A percentile compares a stretch with the other conserved stretches of the same genome.
These are phyloP conservation scores for Hyphopichia fennica DNA, from an alignment of 1,139 yeast genomes.

Conservation along the genomic window DNA sequence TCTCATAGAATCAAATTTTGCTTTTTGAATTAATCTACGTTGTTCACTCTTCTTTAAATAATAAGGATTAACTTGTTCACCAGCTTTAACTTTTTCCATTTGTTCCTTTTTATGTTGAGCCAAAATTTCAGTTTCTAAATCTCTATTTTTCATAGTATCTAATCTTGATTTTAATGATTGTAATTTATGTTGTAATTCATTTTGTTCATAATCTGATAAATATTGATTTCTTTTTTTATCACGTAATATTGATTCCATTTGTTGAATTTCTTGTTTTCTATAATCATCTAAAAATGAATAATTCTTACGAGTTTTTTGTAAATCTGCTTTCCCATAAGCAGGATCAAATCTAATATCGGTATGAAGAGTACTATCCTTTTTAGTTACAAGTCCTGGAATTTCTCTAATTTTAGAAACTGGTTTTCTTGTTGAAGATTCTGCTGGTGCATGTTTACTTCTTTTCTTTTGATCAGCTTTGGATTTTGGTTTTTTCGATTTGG, in stretches of 20 bases:
- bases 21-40: constrained; percentile 81
- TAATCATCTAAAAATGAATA: constrained; percentile 87
- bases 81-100: constrained; percentile 43
- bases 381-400: constrained; percentile 67
- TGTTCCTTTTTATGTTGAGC: constrained; percentile 52
- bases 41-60: constrained; percentile 80
- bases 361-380: constrained; percentile 45
- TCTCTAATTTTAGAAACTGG: constrained; percentile 72
- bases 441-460: constrained; percentile 75
- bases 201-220: constrained; percentile 48
- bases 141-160: constrained; percentile 74
- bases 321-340: constrained; percentile 82
- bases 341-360: constrained; percentile 88
- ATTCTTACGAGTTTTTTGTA: constrained; percentile 62
- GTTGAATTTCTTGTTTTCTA: constrained; percentile 66
- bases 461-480: constrained; percentile 13
- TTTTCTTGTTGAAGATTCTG: constrained; percentile 67
- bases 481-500: background rate
- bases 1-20: constrained; percentile 85
- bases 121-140: constrained; percentile 67
- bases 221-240: constrained; percentile 51
- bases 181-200: constrained; percentile 52
- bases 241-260: constrained; percentile 56
- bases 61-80: constrained; percentile 50
- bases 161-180: constrained; percentile 72